Percentiles rank a stretch among this genome's conserved stretches.
Conservation (phyloP, 768 basidiomycete genomes). For the Clitopilus hobsonii region DNA sequence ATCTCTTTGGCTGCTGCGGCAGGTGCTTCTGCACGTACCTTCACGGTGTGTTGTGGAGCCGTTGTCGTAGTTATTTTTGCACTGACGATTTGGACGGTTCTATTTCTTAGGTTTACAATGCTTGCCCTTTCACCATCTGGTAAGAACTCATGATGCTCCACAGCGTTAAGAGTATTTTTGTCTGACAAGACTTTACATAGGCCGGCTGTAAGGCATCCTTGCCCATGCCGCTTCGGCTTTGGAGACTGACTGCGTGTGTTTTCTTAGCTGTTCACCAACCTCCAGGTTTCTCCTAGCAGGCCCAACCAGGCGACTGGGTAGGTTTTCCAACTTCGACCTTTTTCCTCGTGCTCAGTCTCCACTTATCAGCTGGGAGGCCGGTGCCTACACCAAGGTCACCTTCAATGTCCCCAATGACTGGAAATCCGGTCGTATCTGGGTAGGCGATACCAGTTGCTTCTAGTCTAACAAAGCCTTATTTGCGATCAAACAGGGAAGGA, state of each 20-base stretch:
- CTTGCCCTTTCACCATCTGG: conserved; percentile 69
- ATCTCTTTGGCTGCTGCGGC: conserved; percentile 24
- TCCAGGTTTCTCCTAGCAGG: conserved; percentile 40
- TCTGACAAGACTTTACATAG: conserved; percentile 13
- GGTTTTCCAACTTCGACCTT: no score
- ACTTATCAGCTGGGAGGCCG: conserved; percentile 35
- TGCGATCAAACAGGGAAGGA: conserved; percentile 42
- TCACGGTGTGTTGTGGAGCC: conserved; percentile 34
- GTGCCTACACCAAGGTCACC: conserved; percentile 29
- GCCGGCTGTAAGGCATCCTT: conserved; percentile 28
- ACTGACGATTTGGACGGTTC: neutral
- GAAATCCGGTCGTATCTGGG: conserved; percentile 63
- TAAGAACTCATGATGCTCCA: conserved; percentile 17
- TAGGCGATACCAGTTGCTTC: conserved; percentile 8
- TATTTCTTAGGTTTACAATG: conserved; percentile 42
- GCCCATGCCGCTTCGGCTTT: neutral
- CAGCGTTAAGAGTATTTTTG: neutral
- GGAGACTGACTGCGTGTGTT: neutral
- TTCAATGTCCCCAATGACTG: conserved; percentile 60
- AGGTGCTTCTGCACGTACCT: conserved; percentile 43
- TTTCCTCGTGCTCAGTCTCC: no score
- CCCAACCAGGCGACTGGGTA: conserved; percentile 47
- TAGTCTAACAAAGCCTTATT: neutral
- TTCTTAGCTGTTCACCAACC: conserved; percentile 53
- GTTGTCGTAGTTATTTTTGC: neutral